These are phyloP conservation scores for Lactarius sanguifluus DNA, from an alignment of 768 basidiomycete genomes.

Conservation along the genomic window DNA sequence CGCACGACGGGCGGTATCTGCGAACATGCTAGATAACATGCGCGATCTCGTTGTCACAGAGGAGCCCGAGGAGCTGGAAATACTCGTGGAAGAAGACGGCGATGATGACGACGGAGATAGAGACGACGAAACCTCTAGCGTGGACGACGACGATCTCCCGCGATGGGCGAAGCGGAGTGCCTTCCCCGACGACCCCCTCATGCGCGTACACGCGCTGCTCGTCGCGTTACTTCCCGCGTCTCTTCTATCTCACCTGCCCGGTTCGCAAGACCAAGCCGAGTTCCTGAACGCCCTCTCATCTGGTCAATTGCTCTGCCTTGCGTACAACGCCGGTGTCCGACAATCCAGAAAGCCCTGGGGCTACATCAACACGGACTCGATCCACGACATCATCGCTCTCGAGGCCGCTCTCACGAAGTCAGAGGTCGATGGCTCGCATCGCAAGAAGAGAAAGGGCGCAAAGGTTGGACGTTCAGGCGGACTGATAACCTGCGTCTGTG, in stretches of 20 bases:
- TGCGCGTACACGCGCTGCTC: conserved; percentile 65
- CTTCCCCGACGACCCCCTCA: conserved; percentile 57
- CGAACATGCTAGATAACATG: conserved; percentile 57
- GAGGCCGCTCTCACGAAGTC: conserved; percentile 48
- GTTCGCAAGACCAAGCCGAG: conserved; percentile 34
- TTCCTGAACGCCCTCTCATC: conserved; percentile 64
- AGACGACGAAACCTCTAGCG: conserved; percentile 30
- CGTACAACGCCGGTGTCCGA: conserved; percentile 80
- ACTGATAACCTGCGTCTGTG: conserved; percentile 85
- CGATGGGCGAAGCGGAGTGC: conserved; percentile 67
- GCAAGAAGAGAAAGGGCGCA: conserved; percentile 45
- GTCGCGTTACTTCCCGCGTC: conserved; percentile 56
- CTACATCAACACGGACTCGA: conserved; percentile 70
- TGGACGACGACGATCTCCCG: conserved; percentile 74
- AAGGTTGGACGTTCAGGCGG: conserved; percentile 81
- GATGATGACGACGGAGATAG: conserved; percentile 15
- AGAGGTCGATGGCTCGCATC: conserved; percentile 35
- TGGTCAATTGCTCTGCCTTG: conserved; percentile 76
- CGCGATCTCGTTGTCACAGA: conserved; percentile 45
- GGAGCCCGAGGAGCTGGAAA: conserved; percentile 66
- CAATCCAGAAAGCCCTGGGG: conserved; percentile 86
- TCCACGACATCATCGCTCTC: conserved; percentile 76
- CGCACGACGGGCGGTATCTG: conserved; percentile 56
- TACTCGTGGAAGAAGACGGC: conserved; percentile 46
- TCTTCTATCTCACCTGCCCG: conserved; percentile 43